These are phyloP conservation scores for Chlamydomonas reinhardtii DNA, from an alignment of 163 green algal genomes.

Conservation along the genomic window DNA sequence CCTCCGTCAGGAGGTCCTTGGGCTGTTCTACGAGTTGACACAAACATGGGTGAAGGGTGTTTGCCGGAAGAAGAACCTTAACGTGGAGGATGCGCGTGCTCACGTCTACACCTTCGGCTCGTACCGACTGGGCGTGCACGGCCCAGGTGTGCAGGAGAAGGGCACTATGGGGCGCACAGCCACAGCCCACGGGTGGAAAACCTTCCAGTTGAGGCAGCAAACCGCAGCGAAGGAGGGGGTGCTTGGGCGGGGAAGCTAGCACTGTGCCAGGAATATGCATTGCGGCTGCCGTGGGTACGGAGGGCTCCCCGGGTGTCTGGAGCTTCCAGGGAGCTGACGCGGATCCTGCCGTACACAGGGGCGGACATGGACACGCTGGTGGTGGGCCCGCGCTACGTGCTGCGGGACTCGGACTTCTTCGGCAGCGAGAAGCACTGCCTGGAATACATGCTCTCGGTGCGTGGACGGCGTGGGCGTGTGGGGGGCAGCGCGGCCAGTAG, in stretches of 20 bases:
- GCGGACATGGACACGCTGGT: slow-evolving; percentile 98
- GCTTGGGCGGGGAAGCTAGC: too few relatives aligned
- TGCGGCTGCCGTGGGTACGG: too few relatives aligned
- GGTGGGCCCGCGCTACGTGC: slow-evolving; percentile 89
- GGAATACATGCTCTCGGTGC: slow-evolving; percentile 79
- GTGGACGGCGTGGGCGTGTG: background rate
- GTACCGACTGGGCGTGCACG: slow-evolving; percentile 96
- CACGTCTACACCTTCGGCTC: slow-evolving; percentile 97
- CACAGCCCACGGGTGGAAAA: too few relatives aligned
- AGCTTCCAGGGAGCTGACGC: background rate
- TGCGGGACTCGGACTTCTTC: slow-evolving; percentile 94
- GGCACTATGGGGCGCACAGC: too few relatives aligned
- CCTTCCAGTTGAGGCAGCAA: too few relatives aligned
- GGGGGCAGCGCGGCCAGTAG: too few relatives aligned
- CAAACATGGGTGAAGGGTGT: slow-evolving; percentile 85
- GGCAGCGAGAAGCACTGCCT: slow-evolving; percentile 85
- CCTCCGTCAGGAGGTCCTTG: slow-evolving; percentile 87
- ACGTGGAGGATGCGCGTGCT: slow-evolving; percentile 60
- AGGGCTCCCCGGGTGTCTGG: too few relatives aligned
- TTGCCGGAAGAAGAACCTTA: slow-evolving; percentile 52
- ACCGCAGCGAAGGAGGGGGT: too few relatives aligned
- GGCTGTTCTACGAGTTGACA: slow-evolving; percentile 80
- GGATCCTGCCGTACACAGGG: slow-evolving; percentile 65
- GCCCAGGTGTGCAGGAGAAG: slow-evolving; percentile 71
- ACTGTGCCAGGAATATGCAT: too few relatives aligned